phyloP scores from a whole-genome alignment of 2,329 filamentous ascomycete species.

The Keithomyces neogunnii region DNA sequence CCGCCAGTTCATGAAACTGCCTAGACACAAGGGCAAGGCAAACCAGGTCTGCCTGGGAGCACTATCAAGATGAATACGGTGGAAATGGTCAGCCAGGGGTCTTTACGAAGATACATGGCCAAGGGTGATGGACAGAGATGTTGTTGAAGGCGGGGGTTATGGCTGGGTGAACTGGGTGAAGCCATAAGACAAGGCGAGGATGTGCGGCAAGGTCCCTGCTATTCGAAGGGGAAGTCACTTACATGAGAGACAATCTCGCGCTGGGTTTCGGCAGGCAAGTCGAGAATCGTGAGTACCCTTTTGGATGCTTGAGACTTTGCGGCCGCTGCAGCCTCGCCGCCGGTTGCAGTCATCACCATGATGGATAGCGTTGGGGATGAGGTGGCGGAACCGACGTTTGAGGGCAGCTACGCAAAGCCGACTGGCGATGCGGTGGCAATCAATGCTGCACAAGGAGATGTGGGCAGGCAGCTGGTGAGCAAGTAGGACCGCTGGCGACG shows the following conservation, averaged over 20 bases:
- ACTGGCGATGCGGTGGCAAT: not conserved
- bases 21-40: constrained; percentile 50
- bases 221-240: constrained; percentile 12
- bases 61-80: constrained; percentile 26
- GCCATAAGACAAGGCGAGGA: not conserved
- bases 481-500: not conserved
- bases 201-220: too few species aligned
- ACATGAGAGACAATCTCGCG: constrained; percentile 40
- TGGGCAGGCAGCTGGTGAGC: not conserved
- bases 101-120: not conserved
- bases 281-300: constrained; percentile 25
- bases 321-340: constrained; percentile 16
- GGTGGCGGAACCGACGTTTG: not conserved
- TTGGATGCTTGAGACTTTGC: constrained; percentile 2
- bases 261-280: constrained; percentile 39
- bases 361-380: constrained; percentile 6
- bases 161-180: too few species aligned
- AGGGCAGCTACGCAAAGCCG: constrained; percentile 4
- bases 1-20: constrained; percentile 49
- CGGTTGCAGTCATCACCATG: constrained; percentile 28
- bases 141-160: too few species aligned
- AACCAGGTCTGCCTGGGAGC: constrained; percentile 43
- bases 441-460: not conserved
- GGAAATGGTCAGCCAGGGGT: not conserved
- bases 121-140: too few species aligned